Evolutionary conservation across 2,329 filamentous ascomycete genomes (phyloP).

Genomic region (Monilinia laxa): DNA sequence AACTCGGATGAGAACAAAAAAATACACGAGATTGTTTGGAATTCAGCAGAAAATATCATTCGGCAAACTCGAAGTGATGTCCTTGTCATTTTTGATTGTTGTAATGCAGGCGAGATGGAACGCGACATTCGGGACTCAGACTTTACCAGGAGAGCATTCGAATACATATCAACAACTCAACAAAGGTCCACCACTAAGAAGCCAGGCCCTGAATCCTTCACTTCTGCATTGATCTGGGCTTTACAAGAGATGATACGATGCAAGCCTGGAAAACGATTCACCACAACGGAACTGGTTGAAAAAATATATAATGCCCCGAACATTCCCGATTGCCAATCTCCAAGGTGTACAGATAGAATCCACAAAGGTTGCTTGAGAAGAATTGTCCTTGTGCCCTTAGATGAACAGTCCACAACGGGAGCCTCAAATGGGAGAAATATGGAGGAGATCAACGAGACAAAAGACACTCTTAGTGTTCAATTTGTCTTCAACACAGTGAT

Average conservation of each 20-base stretch:
- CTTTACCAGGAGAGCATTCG: conserved; percentile 25
- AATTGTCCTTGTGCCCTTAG: conserved; percentile 15
- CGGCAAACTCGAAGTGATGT: conserved; percentile 25
- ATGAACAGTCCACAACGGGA: not conserved
- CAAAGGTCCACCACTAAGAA: conserved; percentile 25
- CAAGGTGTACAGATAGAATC: conserved; percentile 1
- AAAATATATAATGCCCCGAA: conserved; percentile 23
- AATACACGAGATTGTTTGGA: conserved; percentile 10
- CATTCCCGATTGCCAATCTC: conserved; percentile 25
- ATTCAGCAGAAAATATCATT: conserved; percentile 6
- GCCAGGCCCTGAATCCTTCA: conserved; percentile 17
- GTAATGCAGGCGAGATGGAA: conserved; percentile 27
- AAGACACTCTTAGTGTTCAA: no score
- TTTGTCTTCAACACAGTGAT: no score
- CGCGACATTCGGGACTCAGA: conserved; percentile 2
- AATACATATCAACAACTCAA: conserved; percentile 27
- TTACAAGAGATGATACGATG: not conserved
- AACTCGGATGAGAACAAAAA: not conserved
- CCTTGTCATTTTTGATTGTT: conserved; percentile 31
- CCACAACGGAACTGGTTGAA: not conserved
- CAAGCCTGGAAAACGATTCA: conserved; percentile 4
- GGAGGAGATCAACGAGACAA: no score
- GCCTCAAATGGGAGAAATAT: not conserved
- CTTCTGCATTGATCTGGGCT: conserved; percentile 12
- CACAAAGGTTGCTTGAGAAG: not conserved